Evolutionary conservation across 1,284 basidiomycete genomes (phyloP).

Genomic region (Moesziomyces antarcticus): DNA sequence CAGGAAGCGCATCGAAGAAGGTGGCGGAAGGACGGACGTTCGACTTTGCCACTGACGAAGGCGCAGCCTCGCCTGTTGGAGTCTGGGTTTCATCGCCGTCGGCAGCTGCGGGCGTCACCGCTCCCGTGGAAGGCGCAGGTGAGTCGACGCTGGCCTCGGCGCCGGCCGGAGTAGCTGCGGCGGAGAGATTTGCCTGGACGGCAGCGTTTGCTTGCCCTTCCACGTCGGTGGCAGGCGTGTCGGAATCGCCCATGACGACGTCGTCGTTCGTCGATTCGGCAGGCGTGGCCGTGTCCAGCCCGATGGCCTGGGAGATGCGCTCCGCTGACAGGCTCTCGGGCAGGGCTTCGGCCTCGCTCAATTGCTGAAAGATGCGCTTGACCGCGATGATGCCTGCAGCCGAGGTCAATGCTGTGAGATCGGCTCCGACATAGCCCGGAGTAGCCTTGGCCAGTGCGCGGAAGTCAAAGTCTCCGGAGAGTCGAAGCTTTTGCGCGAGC

Average conservation of each 20-base stretch:
- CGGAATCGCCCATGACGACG: conserved; percentile 46
- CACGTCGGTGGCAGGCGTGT: not conserved
- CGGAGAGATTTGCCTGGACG: not conserved
- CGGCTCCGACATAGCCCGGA: conserved; percentile 96
- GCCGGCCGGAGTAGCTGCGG: conserved; percentile 1
- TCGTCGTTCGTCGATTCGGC: conserved; percentile 16
- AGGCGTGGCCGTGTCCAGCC: conserved; percentile 13
- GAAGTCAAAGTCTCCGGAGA: conserved; percentile 84
- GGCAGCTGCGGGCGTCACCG: conserved; percentile 10
- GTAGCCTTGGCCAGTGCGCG: conserved; percentile 86
- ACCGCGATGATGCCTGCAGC: conserved; percentile 96
- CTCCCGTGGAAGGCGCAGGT: conserved; percentile 10
- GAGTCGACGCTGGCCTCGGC: conserved; percentile 8
- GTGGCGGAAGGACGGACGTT: conserved; percentile 43
- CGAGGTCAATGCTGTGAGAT: conserved; percentile 87
- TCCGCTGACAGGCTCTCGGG: conserved; percentile 25
- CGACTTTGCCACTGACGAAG: not conserved
- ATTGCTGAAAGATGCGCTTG: conserved; percentile 88
- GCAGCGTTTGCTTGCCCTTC: conserved; percentile 1
- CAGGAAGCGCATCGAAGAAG: conserved; percentile 63
- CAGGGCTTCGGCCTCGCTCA: conserved; percentile 68
- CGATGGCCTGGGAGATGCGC: conserved; percentile 37
- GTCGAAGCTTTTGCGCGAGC: conserved; percentile 55
- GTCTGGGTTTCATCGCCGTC: conserved; percentile 18
- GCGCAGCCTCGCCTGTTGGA: conserved; percentile 2